Evolutionary conservation across 306 rosid species (phyloP), one percentile per base, ranked within the genome.

Genomic region (Cyamopsis tetragonoloba): DNA sequence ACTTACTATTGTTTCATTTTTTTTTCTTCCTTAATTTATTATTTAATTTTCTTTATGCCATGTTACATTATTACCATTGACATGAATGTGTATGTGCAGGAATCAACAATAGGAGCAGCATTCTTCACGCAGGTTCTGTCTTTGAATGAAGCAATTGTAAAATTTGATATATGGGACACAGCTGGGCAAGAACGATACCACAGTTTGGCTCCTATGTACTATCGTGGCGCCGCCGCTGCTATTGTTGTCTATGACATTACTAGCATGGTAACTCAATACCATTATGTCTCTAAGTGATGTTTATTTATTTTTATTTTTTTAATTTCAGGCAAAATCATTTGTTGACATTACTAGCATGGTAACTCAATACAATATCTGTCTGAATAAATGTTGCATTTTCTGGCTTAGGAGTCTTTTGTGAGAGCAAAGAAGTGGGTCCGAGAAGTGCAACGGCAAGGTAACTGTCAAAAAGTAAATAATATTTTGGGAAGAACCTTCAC

Each of bases 201-300:
- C 57, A 91, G 97, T 76, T 79, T 91, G 81, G 97, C 97, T 69
- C 97, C 97, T n/a, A 91, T 91, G 97, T 91, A 91, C 57, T 91
- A 91, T 68, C 92, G 97, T 0, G 97, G 97, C 34, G 95, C 97
- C 7, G 95, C 97, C 20, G 92, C 97, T 2, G 90, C 97, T 5
- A 82, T 91, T 12, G 87, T 91, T 55, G 90, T 91, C 1, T 91
- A 91, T 31, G 97, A 91, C 71, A 79, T 88, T 67, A 84, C 97
- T 62, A 83, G 81, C 84, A 80, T 66, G 81, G 84, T 80, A 75
- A 62, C 15, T 37, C 15, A 18, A 50, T 48, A n/a, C n/a, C n/a
- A 26, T 68, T 28, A 0, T 22, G 23, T 42, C 37, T 73, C 43
- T 0, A 19, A 39, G n/a, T 13, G 5, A 28, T 41, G 19, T 28